These are phyloP conservation scores for Cadophora sp. DNA, from an alignment of 2,329 filamentous ascomycete species.

Conservation along the genomic window DNA sequence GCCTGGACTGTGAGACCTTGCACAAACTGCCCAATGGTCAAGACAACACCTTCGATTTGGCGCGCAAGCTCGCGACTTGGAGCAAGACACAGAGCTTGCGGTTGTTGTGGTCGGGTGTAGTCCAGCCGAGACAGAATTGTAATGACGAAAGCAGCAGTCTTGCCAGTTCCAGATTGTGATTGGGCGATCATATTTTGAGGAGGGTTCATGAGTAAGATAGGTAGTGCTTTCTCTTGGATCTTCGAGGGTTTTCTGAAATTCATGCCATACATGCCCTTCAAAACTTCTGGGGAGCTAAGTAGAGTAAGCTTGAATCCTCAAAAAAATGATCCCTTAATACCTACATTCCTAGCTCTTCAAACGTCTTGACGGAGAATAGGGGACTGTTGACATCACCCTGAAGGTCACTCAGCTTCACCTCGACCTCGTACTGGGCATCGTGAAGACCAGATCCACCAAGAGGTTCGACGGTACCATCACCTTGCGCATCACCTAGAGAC, in stretches of 20 bases:
- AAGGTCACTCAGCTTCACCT: constrained; percentile 89
- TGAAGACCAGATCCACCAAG: constrained; percentile 58
- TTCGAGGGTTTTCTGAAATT: constrained; percentile 96
- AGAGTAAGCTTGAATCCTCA: constrained; percentile 22
- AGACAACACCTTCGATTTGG: constrained; percentile 88
- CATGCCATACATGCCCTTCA: constrained; percentile 79
- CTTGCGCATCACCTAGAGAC: constrained; percentile 42
- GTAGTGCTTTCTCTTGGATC: constrained; percentile 94
- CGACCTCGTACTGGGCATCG: constrained; percentile 85
- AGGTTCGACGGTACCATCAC: constrained; percentile 53
- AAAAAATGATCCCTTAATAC: constrained; percentile 45
- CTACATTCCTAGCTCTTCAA: constrained; percentile 86
- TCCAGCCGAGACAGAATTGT: constrained; percentile 91
- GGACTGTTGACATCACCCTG: constrained; percentile 88
- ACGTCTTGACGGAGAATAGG: constrained; percentile 82
- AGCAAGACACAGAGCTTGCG: constrained; percentile 88
- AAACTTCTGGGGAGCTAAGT: constrained; percentile 64
- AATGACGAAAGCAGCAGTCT: constrained; percentile 95
- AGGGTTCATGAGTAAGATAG: constrained; percentile 86
- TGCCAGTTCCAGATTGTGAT: constrained; percentile 98
- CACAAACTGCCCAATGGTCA: constrained; percentile 84
- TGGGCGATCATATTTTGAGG: constrained; percentile 95
- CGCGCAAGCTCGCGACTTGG: constrained; percentile 94
- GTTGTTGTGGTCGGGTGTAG: constrained; percentile 67
- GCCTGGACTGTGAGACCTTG: constrained; percentile 77